phyloP scores from a whole-genome alignment of 2,329 filamentous ascomycete species.

The Epichloe festucae region DNA sequence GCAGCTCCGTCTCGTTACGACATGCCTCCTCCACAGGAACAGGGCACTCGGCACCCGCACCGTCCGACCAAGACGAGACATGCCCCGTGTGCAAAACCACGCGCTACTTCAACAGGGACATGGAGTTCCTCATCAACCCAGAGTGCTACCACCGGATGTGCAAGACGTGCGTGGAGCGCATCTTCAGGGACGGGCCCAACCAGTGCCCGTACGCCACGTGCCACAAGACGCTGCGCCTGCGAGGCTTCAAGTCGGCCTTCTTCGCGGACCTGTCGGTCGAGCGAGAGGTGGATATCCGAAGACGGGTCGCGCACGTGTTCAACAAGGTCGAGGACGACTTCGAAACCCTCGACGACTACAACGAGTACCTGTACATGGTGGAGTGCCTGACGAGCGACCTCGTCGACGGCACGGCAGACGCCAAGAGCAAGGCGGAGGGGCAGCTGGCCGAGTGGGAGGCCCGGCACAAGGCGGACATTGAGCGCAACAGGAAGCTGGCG shows the following conservation, averaged over 20 bases:
- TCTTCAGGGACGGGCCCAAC: slow-evolving; percentile 84
- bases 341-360: slow-evolving; percentile 68
- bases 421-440: slow-evolving; percentile 34
- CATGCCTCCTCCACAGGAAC: slow-evolving; percentile 9
- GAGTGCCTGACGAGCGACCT: slow-evolving; percentile 86
- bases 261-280: slow-evolving; percentile 83
- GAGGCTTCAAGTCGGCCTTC: slow-evolving; percentile 74
- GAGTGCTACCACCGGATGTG: slow-evolving; percentile 99
- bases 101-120: slow-evolving; percentile 85
- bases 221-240: slow-evolving; percentile 71
- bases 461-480: slow-evolving; percentile 56
- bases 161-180: slow-evolving; percentile 84
- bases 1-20: slow-evolving; percentile 18
- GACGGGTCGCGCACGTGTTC: slow-evolving; percentile 66
- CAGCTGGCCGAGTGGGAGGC: slow-evolving; percentile 51
- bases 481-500: slow-evolving; percentile 44
- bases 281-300: slow-evolving; percentile 84
- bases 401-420: slow-evolving; percentile 55
- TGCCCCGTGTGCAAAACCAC: slow-evolving; percentile 97
- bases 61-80: slow-evolving; percentile 45
- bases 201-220: slow-evolving; percentile 88
- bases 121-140: slow-evolving; percentile 92
- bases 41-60: slow-evolving; percentile 8
- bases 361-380: slow-evolving; percentile 88
- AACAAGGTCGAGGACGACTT: slow-evolving; percentile 90